Evolutionary conservation across 257 asterid genomes (phyloP).

Genomic region (Capsicum pubescens): DNA sequence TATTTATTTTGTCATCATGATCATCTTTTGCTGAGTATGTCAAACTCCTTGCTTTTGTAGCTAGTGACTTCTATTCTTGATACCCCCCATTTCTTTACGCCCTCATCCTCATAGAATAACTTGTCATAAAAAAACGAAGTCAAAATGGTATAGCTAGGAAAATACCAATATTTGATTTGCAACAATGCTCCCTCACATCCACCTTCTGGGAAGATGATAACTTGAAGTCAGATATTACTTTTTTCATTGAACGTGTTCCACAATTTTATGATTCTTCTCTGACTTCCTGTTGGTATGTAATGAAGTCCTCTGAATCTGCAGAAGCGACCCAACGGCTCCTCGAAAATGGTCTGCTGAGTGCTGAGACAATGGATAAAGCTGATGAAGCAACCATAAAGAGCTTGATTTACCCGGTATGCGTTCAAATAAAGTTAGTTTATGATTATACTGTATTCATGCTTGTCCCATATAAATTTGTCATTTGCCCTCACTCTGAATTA

Average conservation of each 20-base stretch:
- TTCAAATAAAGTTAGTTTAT: conserved; percentile 25
- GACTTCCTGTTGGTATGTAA: background rate
- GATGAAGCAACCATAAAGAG: conserved; percentile 71
- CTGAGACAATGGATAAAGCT: conserved; percentile 73
- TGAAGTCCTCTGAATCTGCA: conserved; percentile 38
- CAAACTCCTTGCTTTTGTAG: conserved; percentile 3
- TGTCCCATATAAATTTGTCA: background rate
- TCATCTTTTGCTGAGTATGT: background rate
- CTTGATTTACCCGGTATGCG: conserved; percentile 79
- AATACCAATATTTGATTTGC: background rate
- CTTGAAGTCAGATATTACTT: background rate
- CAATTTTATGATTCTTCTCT: background rate
- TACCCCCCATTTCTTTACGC: background rate
- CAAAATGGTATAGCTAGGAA: background rate
- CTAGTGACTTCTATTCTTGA: background rate
- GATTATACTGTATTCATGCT: background rate
- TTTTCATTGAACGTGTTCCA: background rate
- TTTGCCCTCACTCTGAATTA: background rate
- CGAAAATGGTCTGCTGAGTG: conserved; percentile 72
- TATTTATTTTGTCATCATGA: background rate
- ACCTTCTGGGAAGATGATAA: background rate
- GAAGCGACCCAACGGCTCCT: conserved; percentile 91
- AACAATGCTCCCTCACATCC: background rate
- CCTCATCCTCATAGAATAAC: background rate
- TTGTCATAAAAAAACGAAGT: background rate